A percentile compares a stretch with the other conserved stretches of the same genome.
Evolutionary conservation across 1,284 basidiomycete species (phyloP).

Genomic region (Cryptococcus sp.): DNA sequence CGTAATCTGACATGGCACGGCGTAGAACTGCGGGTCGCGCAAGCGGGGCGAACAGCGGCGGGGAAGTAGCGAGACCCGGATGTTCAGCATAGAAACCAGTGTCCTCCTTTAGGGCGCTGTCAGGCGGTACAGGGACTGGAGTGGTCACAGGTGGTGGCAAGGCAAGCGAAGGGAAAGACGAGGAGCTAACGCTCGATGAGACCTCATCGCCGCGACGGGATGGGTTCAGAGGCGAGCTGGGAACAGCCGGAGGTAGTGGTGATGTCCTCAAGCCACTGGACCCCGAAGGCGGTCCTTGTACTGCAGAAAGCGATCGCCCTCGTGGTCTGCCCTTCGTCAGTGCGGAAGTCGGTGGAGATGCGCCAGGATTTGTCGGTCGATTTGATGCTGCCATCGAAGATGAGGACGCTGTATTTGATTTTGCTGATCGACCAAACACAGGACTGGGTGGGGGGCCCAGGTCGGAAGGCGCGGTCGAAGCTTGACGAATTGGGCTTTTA

Average conservation of each 20-base stretch:
- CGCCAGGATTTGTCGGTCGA: neutral
- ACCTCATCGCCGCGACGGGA: neutral
- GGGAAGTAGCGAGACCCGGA: constrained; percentile 10
- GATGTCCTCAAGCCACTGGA: neutral
- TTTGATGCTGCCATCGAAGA: neutral
- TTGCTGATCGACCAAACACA: neutral
- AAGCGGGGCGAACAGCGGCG: constrained; percentile 27
- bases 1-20: constrained; percentile 37
- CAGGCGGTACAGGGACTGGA: neutral
- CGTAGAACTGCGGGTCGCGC: constrained; percentile 30
- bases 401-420: neutral
- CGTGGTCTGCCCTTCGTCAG: constrained; percentile 16
- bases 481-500: constrained; percentile 10
- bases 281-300: no score
- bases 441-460: neutral
- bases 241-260: neutral
- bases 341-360: constrained; percentile 2
- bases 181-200: neutral
- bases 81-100: neutral
- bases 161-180: constrained; percentile 19
- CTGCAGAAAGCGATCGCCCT: constrained; percentile 4
- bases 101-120: neutral
- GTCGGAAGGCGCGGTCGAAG: neutral
- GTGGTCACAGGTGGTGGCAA: constrained; percentile 24
- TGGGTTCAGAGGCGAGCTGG: neutral